Conservation (phyloP, 345 rosid genomes). For the Linum tenue region DNA sequence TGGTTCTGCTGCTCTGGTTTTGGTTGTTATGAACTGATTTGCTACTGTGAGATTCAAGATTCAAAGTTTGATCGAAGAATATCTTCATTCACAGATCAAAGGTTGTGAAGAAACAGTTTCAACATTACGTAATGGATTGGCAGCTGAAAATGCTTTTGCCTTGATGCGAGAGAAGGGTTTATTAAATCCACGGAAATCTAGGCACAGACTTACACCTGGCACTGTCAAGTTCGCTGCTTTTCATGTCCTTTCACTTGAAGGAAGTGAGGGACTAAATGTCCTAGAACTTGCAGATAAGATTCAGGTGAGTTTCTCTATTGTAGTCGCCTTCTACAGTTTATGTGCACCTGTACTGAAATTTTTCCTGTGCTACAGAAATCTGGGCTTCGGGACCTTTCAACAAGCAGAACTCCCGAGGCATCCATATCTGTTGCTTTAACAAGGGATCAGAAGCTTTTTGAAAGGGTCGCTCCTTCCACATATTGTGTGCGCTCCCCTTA, state of each 20-base stretch:
- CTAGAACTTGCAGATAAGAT: constrained; percentile 94
- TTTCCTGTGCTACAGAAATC: constrained; percentile 51
- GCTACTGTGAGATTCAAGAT: neutral
- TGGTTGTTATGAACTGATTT: neutral
- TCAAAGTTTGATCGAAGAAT: neutral
- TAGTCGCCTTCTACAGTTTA: neutral
- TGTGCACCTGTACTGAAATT: constrained; percentile 5
- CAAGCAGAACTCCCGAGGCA: constrained; percentile 99
- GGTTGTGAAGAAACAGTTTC: constrained; percentile 65
- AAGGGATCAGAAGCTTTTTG: constrained; percentile 97
- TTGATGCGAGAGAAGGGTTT: constrained; percentile 92
- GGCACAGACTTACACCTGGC: constrained; percentile 99
- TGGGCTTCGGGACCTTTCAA: constrained; percentile 89
- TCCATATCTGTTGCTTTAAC: constrained; percentile 99
- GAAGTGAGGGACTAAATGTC: constrained; percentile 85
- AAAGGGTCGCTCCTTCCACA: constrained; percentile 99
- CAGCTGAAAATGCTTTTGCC: constrained; percentile 90
- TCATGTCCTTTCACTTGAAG: constrained; percentile 97
- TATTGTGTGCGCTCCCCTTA: constrained; percentile 86
- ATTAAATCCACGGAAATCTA: constrained; percentile 76
- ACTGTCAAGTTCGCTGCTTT: constrained; percentile 99
- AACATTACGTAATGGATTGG: constrained; percentile 86
- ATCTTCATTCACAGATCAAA: constrained; percentile 52
- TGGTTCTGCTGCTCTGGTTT: too few species aligned
- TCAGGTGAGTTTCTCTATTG: constrained; percentile 50